Percentiles rank a stretch among this genome's conserved stretches.
phyloP scores from a whole-genome alignment of 225 moss, liverwort and hornwort genomes.

The Sphagnum tenellum region DNA sequence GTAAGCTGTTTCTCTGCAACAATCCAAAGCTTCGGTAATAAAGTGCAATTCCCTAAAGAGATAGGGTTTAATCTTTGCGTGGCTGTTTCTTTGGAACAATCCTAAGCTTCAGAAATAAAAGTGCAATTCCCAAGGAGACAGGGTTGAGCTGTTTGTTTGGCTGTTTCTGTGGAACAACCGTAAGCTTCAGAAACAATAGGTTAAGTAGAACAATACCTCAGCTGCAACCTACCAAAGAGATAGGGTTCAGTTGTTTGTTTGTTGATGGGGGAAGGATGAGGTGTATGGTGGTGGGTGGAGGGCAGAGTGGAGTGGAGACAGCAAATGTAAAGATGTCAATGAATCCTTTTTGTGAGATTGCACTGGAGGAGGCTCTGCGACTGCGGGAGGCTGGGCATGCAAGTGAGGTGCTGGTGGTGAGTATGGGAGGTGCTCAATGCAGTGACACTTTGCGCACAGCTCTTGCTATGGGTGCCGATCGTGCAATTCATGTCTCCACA shows the following conservation, averaged over 20 bases:
- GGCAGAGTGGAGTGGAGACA: slow-evolving; percentile 88
- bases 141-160: too few relatives aligned
- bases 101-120: too few relatives aligned
- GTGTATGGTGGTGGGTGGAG: neutral
- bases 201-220: too few relatives aligned
- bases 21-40: too few relatives aligned
- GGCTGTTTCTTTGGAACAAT: too few relatives aligned
- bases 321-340: slow-evolving; percentile 98
- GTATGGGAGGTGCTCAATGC: slow-evolving; percentile 87
- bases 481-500: slow-evolving; percentile 82
- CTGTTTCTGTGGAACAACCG: too few relatives aligned
- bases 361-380: slow-evolving; percentile 82
- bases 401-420: slow-evolving; percentile 84
- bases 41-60: too few relatives aligned
- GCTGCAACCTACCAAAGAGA: too few relatives aligned
- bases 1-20: too few relatives aligned
- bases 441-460: slow-evolving; percentile 79
- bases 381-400: slow-evolving; percentile 85
- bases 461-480: slow-evolving; percentile 93
- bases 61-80: too few relatives aligned
- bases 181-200: too few relatives aligned
- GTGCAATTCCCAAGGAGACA: too few relatives aligned
- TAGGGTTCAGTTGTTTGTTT: neutral
- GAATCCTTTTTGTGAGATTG: slow-evolving; percentile 97
- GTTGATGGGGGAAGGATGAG: neutral